A percentile compares a stretch with the other conserved stretches of the same genome.
Evolutionary conservation across 1,139 yeast species (phyloP).

Genomic region (Diutina siamensis): DNA sequence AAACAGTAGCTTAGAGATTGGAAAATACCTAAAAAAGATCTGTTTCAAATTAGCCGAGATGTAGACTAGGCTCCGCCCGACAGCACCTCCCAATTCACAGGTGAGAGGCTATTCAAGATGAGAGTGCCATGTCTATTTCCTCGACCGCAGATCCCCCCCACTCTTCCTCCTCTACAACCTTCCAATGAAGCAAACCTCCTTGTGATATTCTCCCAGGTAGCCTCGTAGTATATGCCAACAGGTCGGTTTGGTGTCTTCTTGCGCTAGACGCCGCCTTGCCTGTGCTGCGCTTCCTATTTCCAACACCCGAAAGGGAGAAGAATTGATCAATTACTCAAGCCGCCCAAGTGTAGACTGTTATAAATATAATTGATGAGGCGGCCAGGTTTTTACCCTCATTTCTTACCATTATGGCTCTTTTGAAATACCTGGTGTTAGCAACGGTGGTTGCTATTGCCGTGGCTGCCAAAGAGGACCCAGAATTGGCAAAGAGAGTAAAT

Average conservation of each 20-base stretch:
- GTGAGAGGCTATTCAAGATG: not conserved
- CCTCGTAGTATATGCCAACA: not conserved
- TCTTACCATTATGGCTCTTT: not conserved
- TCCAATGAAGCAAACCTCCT: no score
- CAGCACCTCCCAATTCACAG: not conserved
- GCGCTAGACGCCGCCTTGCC: not conserved
- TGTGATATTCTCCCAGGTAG: not conserved
- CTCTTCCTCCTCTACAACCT: not conserved
- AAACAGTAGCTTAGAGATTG: not conserved
- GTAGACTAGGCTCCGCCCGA: not conserved
- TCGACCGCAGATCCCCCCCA: not conserved
- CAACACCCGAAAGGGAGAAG: not conserved
- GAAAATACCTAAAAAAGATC: not conserved
- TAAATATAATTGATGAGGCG: not conserved
- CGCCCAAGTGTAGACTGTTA: not conserved
- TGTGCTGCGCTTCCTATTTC: not conserved
- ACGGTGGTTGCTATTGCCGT: not conserved
- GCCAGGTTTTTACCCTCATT: not conserved
- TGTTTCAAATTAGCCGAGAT: not conserved
- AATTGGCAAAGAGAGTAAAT: not conserved
- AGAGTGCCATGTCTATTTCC: no score
- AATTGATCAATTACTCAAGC: not conserved
- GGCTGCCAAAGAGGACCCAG: not conserved
- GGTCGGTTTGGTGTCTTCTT: no score
- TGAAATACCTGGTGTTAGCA: not conserved